Conservation (phyloP, 2,329 filamentous ascomycete species). For the Aspergillus tubingensis region DNA sequence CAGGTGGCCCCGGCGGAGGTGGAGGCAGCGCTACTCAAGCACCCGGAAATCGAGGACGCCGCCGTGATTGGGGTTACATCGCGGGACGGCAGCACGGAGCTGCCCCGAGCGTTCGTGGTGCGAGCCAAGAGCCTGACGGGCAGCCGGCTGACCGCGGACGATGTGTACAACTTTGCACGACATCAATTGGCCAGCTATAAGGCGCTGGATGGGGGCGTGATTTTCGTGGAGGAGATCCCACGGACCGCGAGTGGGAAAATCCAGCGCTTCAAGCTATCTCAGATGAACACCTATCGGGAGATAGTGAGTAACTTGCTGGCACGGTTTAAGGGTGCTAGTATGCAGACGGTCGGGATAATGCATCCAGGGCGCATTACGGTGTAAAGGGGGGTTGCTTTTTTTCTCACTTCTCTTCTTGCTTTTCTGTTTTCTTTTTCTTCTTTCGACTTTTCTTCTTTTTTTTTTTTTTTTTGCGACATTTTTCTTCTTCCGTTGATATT, state of each 20-base stretch:
- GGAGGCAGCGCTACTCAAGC: slow-evolving; percentile 48
- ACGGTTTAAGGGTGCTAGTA: slow-evolving; percentile 25
- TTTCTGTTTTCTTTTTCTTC: slow-evolving; percentile 4
- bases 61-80: slow-evolving; percentile 49
- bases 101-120: slow-evolving; percentile 53
- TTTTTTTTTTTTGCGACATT: background rate
- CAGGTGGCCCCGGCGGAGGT: slow-evolving; percentile 53
- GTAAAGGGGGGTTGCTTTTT: slow-evolving; percentile 10
- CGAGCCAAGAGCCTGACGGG: slow-evolving; percentile 25
- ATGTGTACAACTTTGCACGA: slow-evolving; percentile 47
- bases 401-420: slow-evolving; percentile 1
- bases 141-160: slow-evolving; percentile 37
- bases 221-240: slow-evolving; percentile 53
- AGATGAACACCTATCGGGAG: slow-evolving; percentile 43
- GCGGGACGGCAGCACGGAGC: slow-evolving; percentile 35
- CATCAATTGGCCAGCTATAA: slow-evolving; percentile 52
- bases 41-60: slow-evolving; percentile 48
- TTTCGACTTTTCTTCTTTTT: background rate
- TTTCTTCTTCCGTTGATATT: background rate
- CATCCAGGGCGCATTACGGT: slow-evolving; percentile 27
- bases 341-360: slow-evolving; percentile 26
- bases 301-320: slow-evolving; percentile 36
- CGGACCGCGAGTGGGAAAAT: slow-evolving; percentile 55
- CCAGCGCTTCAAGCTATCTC: slow-evolving; percentile 42
- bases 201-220: slow-evolving; percentile 48